Evolutionary conservation across 129 eudicot species (phyloP), one percentile per base, ranked within the genome.

Genomic region (Kitagawia praeruptora): DNA sequence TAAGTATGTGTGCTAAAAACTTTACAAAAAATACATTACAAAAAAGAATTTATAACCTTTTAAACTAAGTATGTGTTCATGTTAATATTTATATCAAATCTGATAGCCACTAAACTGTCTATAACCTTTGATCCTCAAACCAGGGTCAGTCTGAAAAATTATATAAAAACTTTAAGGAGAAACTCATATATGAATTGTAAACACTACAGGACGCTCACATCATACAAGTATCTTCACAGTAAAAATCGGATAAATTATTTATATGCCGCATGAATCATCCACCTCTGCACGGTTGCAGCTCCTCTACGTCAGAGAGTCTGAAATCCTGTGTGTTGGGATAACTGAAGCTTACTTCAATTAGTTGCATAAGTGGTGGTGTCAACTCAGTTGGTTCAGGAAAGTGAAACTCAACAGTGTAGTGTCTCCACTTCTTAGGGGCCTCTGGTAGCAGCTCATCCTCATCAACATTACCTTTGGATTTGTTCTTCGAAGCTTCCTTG

Each of bases 311-410:
- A 25, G 93, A 86, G 31, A 92, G 88, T 83, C 81, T 88, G 75
- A 92, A 92, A 54, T 92, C 97, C 15, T 83, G 91, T 21, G 96
- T 82, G 51, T 83, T 91, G 1, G 97, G 97, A 73, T 89, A 92
- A 64, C 93, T 88, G 75, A 92, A 92, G 84, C 88, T 86, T 19
- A 92, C 97, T 63, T 92, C 97, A 41, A 92, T 88, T 25, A 92
- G 87, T 83, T 92, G 97, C 77, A 92, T 69, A 46, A 92, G 88
- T 49, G 97, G 97, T 12, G 97, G 93, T 9, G 96, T 90, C 58
- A 90, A 80, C 41, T 92, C 97, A 13, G 97, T 92, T 77, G 96
- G 96, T 77, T 92, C 91, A 15, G 97, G 97, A 84, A 92, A 92
- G 83, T 92, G 97, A 79, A 92, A 92, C 84, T 87, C 96, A 58